phyloP scores from a whole-genome alignment of 805 yeast species.

The Hanseniaspora valbyensis region DNA sequence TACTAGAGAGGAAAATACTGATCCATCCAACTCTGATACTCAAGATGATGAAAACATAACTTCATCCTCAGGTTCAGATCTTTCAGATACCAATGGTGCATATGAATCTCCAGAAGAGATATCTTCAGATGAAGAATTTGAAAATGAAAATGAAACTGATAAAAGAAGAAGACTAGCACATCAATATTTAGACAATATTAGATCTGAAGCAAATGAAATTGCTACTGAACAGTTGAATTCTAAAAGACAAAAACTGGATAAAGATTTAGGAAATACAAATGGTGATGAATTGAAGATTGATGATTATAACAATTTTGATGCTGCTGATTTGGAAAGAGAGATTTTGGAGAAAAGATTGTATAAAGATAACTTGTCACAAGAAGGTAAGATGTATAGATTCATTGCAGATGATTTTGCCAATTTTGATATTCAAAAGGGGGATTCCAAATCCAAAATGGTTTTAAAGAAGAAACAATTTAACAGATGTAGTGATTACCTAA shows the following conservation, averaged over 20 bases:
- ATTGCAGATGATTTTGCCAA: conserved; percentile 39
- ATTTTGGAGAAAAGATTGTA: conserved; percentile 68
- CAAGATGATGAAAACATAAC: conserved; percentile 52
- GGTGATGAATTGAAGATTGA: conserved; percentile 17
- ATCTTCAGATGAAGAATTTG: conserved; percentile 62
- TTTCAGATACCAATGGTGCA: conserved; percentile 32
- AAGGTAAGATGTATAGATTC: conserved; percentile 69
- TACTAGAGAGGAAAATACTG: conserved; percentile 20
- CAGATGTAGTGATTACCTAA: conserved; percentile 25
- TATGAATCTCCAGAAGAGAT: conserved; percentile 35
- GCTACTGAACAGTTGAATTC: conserved; percentile 21
- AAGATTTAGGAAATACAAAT: conserved; percentile 3
- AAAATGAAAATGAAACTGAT: conserved; percentile 75
- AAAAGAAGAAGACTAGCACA: conserved; percentile 89
- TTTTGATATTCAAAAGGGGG: conserved; percentile 28
- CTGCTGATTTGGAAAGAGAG: conserved; percentile 81
- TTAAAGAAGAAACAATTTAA: conserved; percentile 36
- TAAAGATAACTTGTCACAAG: conserved; percentile 80
- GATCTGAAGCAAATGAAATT: conserved; percentile 42
- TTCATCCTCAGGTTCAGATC: conserved; percentile 40
- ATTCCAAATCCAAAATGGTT: conserved; percentile 40
- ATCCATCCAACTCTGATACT: conserved; percentile 3
- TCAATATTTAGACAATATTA: conserved; percentile 73
- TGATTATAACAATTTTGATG: conserved; percentile 57
- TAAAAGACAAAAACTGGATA: conserved; percentile 18